Conservation (phyloP, 1,284 basidiomycete genomes). For the Melampsora americana region DNA sequence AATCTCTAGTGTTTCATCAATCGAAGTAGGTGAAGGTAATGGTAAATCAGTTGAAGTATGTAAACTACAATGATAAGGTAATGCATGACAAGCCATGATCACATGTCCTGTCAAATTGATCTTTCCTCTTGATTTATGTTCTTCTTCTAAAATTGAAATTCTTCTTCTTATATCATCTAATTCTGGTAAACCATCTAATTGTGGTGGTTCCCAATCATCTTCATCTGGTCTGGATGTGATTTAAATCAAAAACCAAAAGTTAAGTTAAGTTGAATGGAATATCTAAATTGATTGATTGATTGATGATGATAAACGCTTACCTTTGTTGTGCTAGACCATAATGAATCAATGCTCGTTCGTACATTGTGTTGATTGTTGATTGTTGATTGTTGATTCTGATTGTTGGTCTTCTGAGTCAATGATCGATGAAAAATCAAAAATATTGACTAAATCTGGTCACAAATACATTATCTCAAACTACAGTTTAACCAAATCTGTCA, state of each 20-base stretch:
- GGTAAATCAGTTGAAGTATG: neutral
- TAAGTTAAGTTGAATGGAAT: neutral
- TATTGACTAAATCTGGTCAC: too few relatives aligned
- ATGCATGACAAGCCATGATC: slow-evolving; percentile 44
- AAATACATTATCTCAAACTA: too few relatives aligned
- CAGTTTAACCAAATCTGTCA: too few relatives aligned
- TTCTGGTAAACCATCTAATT: slow-evolving; percentile 40
- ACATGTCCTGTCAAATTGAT: slow-evolving; percentile 42
- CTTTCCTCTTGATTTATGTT: slow-evolving; percentile 40
- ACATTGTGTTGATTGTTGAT: slow-evolving; percentile 12
- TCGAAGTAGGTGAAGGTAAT: neutral
- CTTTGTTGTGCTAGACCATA: slow-evolving; percentile 42
- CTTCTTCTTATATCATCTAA: slow-evolving; percentile 28
- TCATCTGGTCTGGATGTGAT: slow-evolving; percentile 29
- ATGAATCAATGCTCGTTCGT: slow-evolving; percentile 32
- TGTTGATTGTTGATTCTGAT: too few relatives aligned
- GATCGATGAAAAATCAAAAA: too few relatives aligned
- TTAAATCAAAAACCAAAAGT: neutral
- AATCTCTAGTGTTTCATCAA: slow-evolving; percentile 25
- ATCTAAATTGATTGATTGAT: neutral
- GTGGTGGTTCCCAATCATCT: slow-evolving; percentile 44
- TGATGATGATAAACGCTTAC: slow-evolving; percentile 22
- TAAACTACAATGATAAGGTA: slow-evolving; percentile 38
- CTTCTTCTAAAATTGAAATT: slow-evolving; percentile 29
- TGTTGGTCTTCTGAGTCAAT: too few relatives aligned